Evolutionary conservation across 768 basidiomycete genomes (phyloP), one percentile per base, ranked within the genome.

Genomic region (Pholiota molesta): DNA sequence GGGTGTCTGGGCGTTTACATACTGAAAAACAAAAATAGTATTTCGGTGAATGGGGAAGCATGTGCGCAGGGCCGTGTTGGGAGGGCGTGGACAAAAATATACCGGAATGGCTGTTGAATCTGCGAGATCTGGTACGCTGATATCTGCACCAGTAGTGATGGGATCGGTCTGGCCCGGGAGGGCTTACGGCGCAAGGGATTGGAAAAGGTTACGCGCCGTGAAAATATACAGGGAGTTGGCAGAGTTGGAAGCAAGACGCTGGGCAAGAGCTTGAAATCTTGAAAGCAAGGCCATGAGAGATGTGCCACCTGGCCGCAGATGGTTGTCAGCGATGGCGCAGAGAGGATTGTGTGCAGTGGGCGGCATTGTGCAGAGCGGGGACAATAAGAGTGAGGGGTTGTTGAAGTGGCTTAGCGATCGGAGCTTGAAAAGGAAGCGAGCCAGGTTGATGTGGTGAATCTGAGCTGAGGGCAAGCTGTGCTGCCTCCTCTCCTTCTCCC

Each of bases 401-500:
- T 49, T 47, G 21, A 47, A 13, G 45, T 52, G 57, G 28, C 63
- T 63, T 64, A 60, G 59, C 44, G 52, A 52, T 53, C 69, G 69
- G 69, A 70, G 69, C 63, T 66, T 70, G 63, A 70, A 70, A 31
- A 60, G n/a, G 57, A 55, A 61, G 62, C 47, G 61, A 58, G 67
- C 64, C 65, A 70, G 65, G 69, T 65, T 67, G 68, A 65, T 65
- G 55, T 64, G 56, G 9, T 31, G 31, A 31, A 53, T 59, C 57
- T 65, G 60, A 55, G 57, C 60, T 66, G 53, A 40, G 31, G 26
- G 44, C 51, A 40, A 57, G 49, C 60, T 55, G 44, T 57, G 47
- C 60, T 54, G 55, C 61, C 26, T 59, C 3, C 54, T 59, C 62
- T 57, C 63, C 69, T 62, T 62, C 65, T 66, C 68, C 69, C 57